phyloP scores from a whole-genome alignment of 257 asterid genomes.

The Lavandula angustifolia region DNA sequence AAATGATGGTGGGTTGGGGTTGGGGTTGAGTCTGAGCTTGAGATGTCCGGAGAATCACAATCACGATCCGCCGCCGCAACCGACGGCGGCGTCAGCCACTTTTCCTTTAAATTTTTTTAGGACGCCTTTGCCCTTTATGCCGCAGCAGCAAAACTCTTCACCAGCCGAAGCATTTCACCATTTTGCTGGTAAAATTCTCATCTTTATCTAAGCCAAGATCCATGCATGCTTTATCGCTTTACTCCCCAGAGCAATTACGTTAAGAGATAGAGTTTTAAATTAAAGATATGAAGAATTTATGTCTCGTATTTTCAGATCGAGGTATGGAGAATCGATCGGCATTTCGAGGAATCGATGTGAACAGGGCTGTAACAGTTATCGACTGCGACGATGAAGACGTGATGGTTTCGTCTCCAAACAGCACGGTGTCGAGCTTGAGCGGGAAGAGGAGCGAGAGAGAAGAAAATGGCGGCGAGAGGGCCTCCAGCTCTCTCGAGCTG shows the following conservation, averaged over 20 bases:
- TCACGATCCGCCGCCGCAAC: slow-evolving; percentile 3
- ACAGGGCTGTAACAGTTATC: slow-evolving; percentile 47
- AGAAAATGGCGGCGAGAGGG: slow-evolving; percentile 62
- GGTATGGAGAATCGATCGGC: slow-evolving; percentile 46
- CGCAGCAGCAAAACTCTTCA: slow-evolving; percentile 30
- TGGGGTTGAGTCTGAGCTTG: slow-evolving; percentile 69
- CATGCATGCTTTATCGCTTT: slow-evolving; percentile 33
- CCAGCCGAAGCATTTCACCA: slow-evolving; percentile 41
- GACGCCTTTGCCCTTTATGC: slow-evolving; percentile 51
- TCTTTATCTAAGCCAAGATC: slow-evolving; percentile 13
- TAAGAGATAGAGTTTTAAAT: too few species aligned
- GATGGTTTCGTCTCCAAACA: slow-evolving; percentile 84
- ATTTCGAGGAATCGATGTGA: slow-evolving; percentile 70
- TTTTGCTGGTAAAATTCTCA: slow-evolving; percentile 48
- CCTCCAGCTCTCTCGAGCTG: slow-evolving; percentile 50
- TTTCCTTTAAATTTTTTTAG: slow-evolving; percentile 56
- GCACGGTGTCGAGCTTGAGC: slow-evolving; percentile 89
- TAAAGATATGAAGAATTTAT: background rate
- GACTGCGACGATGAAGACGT: slow-evolving; percentile 53
- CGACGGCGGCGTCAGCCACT: slow-evolving; percentile 30
- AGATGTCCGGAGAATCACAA: slow-evolving; percentile 42
- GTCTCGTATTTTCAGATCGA: slow-evolving; percentile 41
- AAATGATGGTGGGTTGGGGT: slow-evolving; percentile 46
- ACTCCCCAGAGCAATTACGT: too few species aligned
- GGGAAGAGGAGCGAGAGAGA: slow-evolving; percentile 92